Conservation (phyloP, 805 yeast species). For the Tetrapisispora iriomotensis region DNA sequence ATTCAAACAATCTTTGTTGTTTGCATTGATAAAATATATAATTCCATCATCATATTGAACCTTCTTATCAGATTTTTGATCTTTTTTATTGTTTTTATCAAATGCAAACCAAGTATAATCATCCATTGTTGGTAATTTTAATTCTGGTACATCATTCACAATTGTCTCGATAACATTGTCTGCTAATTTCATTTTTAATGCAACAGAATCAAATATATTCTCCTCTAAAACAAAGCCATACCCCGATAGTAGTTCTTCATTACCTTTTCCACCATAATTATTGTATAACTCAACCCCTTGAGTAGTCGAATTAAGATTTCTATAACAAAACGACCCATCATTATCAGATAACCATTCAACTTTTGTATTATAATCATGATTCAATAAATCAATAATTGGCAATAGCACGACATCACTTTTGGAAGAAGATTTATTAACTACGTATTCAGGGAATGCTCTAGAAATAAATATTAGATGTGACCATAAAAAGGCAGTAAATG, state of each 20-base stretch:
- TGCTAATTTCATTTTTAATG: constrained; percentile 48
- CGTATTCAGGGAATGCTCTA: constrained; percentile 66
- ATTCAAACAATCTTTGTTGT: constrained; percentile 9
- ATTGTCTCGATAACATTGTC: constrained; percentile 16
- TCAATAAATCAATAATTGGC: constrained; percentile 70
- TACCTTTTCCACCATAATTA: constrained; percentile 85
- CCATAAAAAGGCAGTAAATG: constrained; percentile 67
- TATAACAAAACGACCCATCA: constrained; percentile 42
- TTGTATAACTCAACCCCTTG: constrained; percentile 51
- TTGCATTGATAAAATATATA: constrained; percentile 26
- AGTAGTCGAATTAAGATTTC: constrained; percentile 4
- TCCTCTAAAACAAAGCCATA: constrained; percentile 43
- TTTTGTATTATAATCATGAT: constrained; percentile 54
- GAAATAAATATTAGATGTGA: constrained; percentile 61
- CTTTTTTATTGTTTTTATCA: constrained; percentile 7
- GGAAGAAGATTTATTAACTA: constrained; percentile 29
- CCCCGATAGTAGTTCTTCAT: constrained; percentile 73
- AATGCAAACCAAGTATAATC: constrained; percentile 35
- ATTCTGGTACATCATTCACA: constrained; percentile 29
- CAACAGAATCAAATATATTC: constrained; percentile 54
- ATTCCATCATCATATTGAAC: constrained; percentile 25
- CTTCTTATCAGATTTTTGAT: not conserved
- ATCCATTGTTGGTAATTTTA: constrained; percentile 31
- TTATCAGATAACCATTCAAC: constrained; percentile 52
- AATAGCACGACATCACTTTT: constrained; percentile 50